These are phyloP conservation scores for Verbena officinalis DNA, from an alignment of 257 asterid species.

Conservation along the genomic window DNA sequence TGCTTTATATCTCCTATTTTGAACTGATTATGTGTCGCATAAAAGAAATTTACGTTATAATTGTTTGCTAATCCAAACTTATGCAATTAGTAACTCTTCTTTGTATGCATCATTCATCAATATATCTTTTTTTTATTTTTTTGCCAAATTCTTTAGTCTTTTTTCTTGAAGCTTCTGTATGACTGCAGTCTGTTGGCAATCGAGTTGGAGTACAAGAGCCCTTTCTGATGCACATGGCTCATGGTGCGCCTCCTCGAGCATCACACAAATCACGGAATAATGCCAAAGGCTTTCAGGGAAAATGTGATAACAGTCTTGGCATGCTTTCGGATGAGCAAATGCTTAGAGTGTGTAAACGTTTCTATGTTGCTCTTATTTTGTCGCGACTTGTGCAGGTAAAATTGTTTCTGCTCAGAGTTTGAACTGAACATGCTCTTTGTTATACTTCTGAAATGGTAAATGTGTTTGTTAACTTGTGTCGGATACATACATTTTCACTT, in stretches of 20 bases:
- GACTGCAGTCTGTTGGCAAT: constrained; percentile 92
- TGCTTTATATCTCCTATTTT: constrained; percentile 16
- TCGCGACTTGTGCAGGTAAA: constrained; percentile 94
- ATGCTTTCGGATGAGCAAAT: constrained; percentile 73
- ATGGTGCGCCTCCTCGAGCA: constrained; percentile 77
- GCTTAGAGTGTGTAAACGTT: constrained; percentile 88
- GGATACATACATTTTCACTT: constrained; percentile 2
- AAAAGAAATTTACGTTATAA: neutral
- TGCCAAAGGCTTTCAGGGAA: constrained; percentile 57
- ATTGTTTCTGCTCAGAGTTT: constrained; percentile 16
- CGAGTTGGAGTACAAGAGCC: constrained; percentile 95
- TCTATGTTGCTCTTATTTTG: constrained; percentile 90
- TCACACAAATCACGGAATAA: constrained; percentile 52
- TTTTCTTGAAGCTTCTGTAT: constrained; percentile 18
- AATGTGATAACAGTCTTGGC: constrained; percentile 42
- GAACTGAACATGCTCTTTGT: constrained; percentile 13
- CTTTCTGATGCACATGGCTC: constrained; percentile 98
- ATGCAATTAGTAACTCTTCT: constrained; percentile 1
- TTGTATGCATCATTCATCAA: constrained; percentile 7
- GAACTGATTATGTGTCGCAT: constrained; percentile 17
- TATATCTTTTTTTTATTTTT: neutral
- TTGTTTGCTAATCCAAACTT: constrained; percentile 20
- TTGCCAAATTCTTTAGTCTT: no score
- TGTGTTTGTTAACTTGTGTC: constrained; percentile 7
- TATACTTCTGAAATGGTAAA: constrained; percentile 22